Evolutionary conservation across 768 basidiomycete genomes (phyloP).

Genomic region (Pisolithus microcarpus): DNA sequence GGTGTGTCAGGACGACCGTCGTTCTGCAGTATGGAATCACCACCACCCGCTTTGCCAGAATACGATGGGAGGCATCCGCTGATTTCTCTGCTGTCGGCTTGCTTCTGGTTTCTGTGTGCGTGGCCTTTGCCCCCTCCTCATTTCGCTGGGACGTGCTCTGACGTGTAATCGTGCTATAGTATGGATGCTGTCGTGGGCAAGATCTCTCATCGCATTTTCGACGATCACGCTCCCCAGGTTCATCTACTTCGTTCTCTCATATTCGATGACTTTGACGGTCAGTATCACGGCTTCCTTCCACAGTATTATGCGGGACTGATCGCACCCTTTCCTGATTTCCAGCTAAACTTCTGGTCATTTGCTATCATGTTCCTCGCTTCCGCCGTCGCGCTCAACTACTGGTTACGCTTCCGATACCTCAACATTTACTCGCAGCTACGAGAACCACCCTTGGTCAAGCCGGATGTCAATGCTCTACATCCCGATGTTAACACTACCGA

Average conservation of each 20-base stretch:
- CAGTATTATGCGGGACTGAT: background rate
- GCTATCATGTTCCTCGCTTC: constrained; percentile 67
- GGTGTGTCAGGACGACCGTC: too few relatives aligned
- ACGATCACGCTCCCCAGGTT: constrained; percentile 79
- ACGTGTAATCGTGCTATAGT: constrained; percentile 35
- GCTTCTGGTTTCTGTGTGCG: constrained; percentile 79
- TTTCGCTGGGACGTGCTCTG: background rate
- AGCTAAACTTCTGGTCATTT: constrained; percentile 92
- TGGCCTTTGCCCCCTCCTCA: constrained; percentile 14
- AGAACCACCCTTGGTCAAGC: constrained; percentile 75
- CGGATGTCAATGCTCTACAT: constrained; percentile 81
- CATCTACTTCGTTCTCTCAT: constrained; percentile 74
- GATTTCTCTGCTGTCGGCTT: constrained; percentile 69
- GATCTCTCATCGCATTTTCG: constrained; percentile 64
- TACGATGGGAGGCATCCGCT: constrained; percentile 56
- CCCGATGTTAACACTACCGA: constrained; percentile 82
- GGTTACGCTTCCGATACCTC: constrained; percentile 76
- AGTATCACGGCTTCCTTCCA: constrained; percentile 13
- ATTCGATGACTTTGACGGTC: constrained; percentile 86
- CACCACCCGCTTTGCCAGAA: constrained; percentile 9
- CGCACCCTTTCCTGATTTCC: constrained; percentile 8
- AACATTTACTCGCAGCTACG: constrained; percentile 70
- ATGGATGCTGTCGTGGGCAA: constrained; percentile 76
- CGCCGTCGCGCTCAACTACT: constrained; percentile 66
- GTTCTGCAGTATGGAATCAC: constrained; percentile 17